Percentiles rank a stretch among this genome's conserved stretches.
Conservation (phyloP, 495 filamentous ascomycete genomes). For the Penicillium turbatum region DNA sequence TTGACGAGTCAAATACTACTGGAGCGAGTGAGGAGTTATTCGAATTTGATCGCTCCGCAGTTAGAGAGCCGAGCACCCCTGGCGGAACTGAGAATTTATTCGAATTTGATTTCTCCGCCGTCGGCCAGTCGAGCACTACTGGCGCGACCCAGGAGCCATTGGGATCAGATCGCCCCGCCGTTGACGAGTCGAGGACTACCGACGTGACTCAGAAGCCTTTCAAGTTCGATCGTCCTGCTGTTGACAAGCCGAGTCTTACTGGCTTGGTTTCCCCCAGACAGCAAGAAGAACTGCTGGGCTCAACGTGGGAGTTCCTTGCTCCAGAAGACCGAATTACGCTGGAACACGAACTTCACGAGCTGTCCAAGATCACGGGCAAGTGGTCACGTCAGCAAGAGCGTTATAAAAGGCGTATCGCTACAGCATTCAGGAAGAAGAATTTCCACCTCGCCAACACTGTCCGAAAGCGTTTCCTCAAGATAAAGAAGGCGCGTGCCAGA, state of each 20-base stretch:
- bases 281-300: neutral
- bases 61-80: too few relatives aligned
- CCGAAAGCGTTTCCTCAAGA: neutral
- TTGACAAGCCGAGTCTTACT: neutral
- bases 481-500: neutral
- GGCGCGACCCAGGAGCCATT: neutral
- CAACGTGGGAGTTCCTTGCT: neutral
- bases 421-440: neutral
- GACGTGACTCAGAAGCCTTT: neutral
- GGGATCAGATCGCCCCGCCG: neutral
- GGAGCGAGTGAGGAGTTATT: neutral
- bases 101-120: neutral
- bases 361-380: neutral
- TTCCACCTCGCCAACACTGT: neutral
- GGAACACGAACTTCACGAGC: neutral
- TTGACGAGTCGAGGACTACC: neutral
- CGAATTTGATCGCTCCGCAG: too few relatives aligned
- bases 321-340: constrained; percentile 8
- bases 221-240: neutral
- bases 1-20: neutral
- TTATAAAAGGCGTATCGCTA: neutral
- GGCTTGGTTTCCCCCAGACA: neutral
- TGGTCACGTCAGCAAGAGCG: neutral
- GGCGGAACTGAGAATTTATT: neutral
- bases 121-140: neutral